These are phyloP conservation scores for Apiotrichum gamsii DNA, from an alignment of 1,284 basidiomycete genomes.

Conservation along the genomic window DNA sequence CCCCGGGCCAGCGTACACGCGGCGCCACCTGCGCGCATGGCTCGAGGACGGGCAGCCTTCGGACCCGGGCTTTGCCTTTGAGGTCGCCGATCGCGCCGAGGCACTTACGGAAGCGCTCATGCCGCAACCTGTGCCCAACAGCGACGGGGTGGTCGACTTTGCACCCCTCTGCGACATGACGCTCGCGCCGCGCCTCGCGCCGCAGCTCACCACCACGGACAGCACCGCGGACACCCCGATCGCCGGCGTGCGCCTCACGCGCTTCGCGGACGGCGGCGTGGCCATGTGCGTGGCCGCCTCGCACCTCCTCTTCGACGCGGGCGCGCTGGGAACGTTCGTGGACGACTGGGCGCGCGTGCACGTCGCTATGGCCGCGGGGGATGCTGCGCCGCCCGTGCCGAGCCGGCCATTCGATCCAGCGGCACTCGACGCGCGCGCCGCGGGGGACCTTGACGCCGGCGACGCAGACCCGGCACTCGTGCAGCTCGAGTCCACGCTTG, in stretches of 20 bases:
- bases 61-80: slow-evolving; percentile 49
- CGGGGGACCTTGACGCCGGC: slow-evolving; percentile 4
- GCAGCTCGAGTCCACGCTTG: slow-evolving; percentile 1
- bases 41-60: slow-evolving; percentile 14
- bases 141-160: not conserved
- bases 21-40: slow-evolving; percentile 13
- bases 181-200: slow-evolving; percentile 3
- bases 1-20: not conserved
- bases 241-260: slow-evolving; percentile 9
- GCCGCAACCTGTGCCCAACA: not conserved
- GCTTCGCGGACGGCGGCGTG: slow-evolving; percentile 3
- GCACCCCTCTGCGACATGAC: not conserved
- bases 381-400: not conserved
- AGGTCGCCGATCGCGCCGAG: slow-evolving; percentile 14
- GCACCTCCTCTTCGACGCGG: slow-evolving; percentile 9
- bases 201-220: not conserved
- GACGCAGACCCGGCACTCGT: not conserved
- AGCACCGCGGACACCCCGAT: not conserved
- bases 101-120: not conserved
- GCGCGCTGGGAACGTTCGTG: slow-evolving; percentile 5
- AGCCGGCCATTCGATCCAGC: not conserved
- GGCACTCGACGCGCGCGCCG: not conserved
- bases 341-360: slow-evolving; percentile 5
- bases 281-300: not conserved
- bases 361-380: not conserved